Evolutionary conservation across 2,329 filamentous ascomycete genomes (phyloP).

Genomic region (Beauveria caledonica): DNA sequence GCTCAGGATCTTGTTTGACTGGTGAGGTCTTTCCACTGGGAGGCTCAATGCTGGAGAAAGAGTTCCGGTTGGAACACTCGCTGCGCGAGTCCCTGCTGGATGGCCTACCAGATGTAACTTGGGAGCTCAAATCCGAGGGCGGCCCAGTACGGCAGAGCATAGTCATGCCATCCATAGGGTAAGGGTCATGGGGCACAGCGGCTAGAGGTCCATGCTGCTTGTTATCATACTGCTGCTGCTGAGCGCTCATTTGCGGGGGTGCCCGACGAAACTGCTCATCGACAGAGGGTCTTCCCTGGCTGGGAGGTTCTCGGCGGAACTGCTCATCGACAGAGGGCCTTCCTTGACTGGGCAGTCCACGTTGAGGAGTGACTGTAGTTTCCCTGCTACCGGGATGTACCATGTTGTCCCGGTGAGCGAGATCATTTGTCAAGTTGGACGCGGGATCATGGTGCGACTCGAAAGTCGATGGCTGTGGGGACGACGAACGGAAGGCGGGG

Average conservation of each 20-base stretch:
- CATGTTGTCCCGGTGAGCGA: slow-evolving; percentile 51
- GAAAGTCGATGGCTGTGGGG: slow-evolving; percentile 86
- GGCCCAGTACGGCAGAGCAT: slow-evolving; percentile 83
- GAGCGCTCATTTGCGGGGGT: slow-evolving; percentile 14
- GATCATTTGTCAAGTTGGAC: slow-evolving; percentile 59
- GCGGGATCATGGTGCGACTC: slow-evolving; percentile 88
- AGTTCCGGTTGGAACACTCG: slow-evolving; percentile 83
- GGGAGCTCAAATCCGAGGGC: slow-evolving; percentile 43
- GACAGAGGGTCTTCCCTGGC: slow-evolving; percentile 11
- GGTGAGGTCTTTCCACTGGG: slow-evolving; percentile 67
- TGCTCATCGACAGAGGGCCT: slow-evolving; percentile 8
- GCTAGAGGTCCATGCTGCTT: slow-evolving; percentile 54
- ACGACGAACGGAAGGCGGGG: slow-evolving; percentile 89
- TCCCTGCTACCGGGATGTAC: slow-evolving; percentile 41
- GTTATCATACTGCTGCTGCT: slow-evolving; percentile 13
- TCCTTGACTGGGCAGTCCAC: slow-evolving; percentile 20
- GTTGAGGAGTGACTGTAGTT: slow-evolving; percentile 44
- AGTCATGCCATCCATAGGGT: slow-evolving; percentile 92
- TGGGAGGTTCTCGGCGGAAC: slow-evolving; percentile 38
- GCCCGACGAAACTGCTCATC: slow-evolving; percentile 16
- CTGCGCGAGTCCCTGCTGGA: slow-evolving; percentile 84
- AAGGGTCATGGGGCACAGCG: slow-evolving; percentile 80
- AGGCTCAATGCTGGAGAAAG: slow-evolving; percentile 78
- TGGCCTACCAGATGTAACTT: slow-evolving; percentile 56
- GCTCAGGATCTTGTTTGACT: slow-evolving; percentile 50